These are phyloP conservation scores for Fusarium sp. DNA, from an alignment of 2,329 filamentous ascomycete species.

Conservation along the genomic window DNA sequence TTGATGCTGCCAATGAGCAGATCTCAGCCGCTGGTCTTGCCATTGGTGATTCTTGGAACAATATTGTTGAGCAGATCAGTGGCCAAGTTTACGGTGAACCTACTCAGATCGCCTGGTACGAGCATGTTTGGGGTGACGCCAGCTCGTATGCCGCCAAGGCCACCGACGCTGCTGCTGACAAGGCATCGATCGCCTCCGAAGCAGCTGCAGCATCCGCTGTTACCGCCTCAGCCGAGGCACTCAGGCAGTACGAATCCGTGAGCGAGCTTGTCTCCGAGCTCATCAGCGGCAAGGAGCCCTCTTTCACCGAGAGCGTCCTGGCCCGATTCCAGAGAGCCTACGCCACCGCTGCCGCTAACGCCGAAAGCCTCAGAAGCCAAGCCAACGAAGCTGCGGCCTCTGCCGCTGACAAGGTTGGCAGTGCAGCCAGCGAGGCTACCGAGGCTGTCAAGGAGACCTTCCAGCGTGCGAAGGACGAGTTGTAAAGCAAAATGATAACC, in stretches of 20 bases:
- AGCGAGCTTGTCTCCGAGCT: conserved; percentile 80
- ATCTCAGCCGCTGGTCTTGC: conserved; percentile 50
- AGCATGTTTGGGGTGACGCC: conserved; percentile 57
- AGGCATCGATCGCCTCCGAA: conserved; percentile 49
- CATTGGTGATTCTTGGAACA: conserved; percentile 53
- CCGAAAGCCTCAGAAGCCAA: conserved; percentile 54
- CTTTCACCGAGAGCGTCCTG: conserved; percentile 84
- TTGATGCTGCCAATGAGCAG: conserved; percentile 57
- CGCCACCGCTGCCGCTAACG: conserved; percentile 69
- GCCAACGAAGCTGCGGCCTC: conserved; percentile 48
- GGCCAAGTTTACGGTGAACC: conserved; percentile 75
- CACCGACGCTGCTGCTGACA: conserved; percentile 54
- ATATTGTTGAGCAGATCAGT: conserved; percentile 69
- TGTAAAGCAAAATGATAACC: conserved; percentile 42
- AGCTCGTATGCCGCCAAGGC: conserved; percentile 69
- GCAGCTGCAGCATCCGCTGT: conserved; percentile 64
- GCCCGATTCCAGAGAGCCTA: conserved; percentile 77
- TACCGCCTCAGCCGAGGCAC: conserved; percentile 68
- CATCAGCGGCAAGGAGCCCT: conserved; percentile 78
- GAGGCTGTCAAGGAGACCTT: conserved; percentile 54
- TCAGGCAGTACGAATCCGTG: conserved; percentile 74
- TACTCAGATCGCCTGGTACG: conserved; percentile 65
- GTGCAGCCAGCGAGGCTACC: conserved; percentile 52
- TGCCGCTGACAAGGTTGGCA: conserved; percentile 49
- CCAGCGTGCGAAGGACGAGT: conserved; percentile 52